Conservation (phyloP, 768 basidiomycete genomes). For the Sutorius australiensis region DNA sequence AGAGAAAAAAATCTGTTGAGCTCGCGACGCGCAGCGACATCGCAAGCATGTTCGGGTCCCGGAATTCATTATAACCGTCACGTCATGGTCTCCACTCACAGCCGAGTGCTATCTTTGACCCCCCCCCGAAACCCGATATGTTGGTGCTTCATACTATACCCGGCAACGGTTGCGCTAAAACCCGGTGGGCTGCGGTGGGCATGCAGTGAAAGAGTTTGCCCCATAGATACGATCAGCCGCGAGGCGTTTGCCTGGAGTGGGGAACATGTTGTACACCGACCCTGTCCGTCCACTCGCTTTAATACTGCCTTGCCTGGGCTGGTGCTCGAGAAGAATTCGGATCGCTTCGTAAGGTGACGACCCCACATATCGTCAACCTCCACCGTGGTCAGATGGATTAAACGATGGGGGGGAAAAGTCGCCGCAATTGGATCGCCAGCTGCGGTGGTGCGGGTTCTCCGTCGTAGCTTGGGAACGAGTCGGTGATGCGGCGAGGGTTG, state of each 20-base stretch:
- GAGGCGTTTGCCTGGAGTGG: conserved; percentile 3
- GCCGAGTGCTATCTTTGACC: conserved; percentile 1
- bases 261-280: not conserved
- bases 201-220: not conserved
- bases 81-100: conserved; percentile 4
- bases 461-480: conserved; percentile 13
- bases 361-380: not conserved
- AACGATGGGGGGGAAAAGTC: not conserved
- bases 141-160: not conserved
- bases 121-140: conserved; percentile 4
- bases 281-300: not conserved
- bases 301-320: conserved; percentile 5
- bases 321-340: not conserved
- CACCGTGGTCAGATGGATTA: not conserved
- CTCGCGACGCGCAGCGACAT: not conserved
- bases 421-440: conserved; percentile 11
- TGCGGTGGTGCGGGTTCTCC: conserved; percentile 21
- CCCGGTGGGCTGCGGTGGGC: not conserved
- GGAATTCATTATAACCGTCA: conserved; percentile 17
- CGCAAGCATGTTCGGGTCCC: conserved; percentile 14
- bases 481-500: conserved; percentile 10
- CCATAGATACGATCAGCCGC: conserved; percentile 1
- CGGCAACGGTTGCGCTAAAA: conserved; percentile 3
- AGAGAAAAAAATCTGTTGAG: not conserved
- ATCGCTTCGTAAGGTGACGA: conserved; percentile 1